Evolutionary conservation across 345 rosid genomes (phyloP).

Genomic region (Boechera retrofracta): DNA sequence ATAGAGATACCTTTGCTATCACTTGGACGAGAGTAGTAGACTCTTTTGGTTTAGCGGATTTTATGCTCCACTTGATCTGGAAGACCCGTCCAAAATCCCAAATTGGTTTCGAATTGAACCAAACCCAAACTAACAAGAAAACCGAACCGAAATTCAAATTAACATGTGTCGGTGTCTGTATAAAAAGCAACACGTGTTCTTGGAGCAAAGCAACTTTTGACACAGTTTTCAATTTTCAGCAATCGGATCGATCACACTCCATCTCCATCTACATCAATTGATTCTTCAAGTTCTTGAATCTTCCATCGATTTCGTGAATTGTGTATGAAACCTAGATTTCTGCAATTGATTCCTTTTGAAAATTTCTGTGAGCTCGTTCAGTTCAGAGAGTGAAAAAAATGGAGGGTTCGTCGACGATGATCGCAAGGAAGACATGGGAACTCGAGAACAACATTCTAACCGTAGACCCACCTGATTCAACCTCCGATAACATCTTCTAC

Average conservation of each 20-base stretch:
- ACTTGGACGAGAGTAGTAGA: neutral
- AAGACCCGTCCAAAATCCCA: conserved; percentile 7
- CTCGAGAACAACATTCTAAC: conserved; percentile 83
- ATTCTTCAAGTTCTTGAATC: neutral
- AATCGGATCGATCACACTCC: conserved; percentile 7
- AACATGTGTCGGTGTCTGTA: conserved; percentile 11
- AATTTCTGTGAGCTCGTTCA: neutral
- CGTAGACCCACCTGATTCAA: conserved; percentile 47
- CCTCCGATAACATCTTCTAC: conserved; percentile 78
- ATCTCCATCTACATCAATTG: neutral
- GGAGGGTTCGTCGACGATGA: conserved; percentile 46
- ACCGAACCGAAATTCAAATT: conserved; percentile 17
- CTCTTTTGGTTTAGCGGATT: neutral
- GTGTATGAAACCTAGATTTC: neutral
- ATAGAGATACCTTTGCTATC: neutral
- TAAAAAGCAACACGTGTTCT: conserved; percentile 17
- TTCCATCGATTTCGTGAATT: neutral
- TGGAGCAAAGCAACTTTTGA: neutral
- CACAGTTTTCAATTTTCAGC: conserved; percentile 17
- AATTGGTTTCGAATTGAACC: neutral
- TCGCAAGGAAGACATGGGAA: conserved; percentile 98
- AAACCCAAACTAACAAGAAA: neutral
- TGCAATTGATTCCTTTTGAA: neutral
- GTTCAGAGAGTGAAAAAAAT: neutral
- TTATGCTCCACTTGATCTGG: too few species aligned